phyloP scores from a whole-genome alignment of 2,329 filamentous ascomycete genomes.

The Cercospora sesami region DNA sequence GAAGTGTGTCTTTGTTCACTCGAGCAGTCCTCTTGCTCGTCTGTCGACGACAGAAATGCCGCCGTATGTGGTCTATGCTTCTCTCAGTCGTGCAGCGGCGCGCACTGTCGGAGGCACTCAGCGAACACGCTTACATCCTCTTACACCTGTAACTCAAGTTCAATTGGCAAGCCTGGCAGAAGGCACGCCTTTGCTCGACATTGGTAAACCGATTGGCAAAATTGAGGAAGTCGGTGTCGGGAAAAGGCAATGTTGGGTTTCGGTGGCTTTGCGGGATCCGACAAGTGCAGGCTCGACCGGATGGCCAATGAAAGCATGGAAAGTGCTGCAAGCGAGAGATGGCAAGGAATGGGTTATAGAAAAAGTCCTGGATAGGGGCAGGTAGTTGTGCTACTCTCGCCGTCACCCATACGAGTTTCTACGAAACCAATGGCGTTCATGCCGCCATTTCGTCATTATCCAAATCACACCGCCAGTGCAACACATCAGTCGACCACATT shows the following conservation, averaged over 20 bases:
- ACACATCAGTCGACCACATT: not conserved
- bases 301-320: conserved; percentile 68
- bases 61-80: conserved; percentile 81
- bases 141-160: conserved; percentile 74
- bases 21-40: conserved; percentile 73
- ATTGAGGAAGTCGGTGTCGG: conserved; percentile 53
- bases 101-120: conserved; percentile 50
- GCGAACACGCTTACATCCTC: conserved; percentile 82
- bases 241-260: conserved; percentile 72
- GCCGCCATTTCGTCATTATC: not conserved
- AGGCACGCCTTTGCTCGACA: conserved; percentile 78
- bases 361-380: conserved; percentile 44
- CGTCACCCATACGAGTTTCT: not conserved
- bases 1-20: conserved; percentile 81
- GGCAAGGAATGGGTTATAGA: conserved; percentile 73
- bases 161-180: conserved; percentile 78
- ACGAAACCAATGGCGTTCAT: not conserved
- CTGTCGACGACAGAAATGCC: conserved; percentile 73
- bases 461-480: not conserved
- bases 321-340: conserved; percentile 76
- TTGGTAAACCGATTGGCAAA: conserved; percentile 91
- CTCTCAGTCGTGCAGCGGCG: conserved; percentile 70
- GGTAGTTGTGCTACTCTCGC: conserved; percentile 3
- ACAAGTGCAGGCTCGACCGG: conserved; percentile 16
- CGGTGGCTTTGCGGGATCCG: conserved; percentile 62